Percentiles rank a stretch among this genome's conserved stretches.
phyloP scores from a whole-genome alignment of 2,329 filamentous ascomycete species.

The Coleophoma eucalyptorum region DNA sequence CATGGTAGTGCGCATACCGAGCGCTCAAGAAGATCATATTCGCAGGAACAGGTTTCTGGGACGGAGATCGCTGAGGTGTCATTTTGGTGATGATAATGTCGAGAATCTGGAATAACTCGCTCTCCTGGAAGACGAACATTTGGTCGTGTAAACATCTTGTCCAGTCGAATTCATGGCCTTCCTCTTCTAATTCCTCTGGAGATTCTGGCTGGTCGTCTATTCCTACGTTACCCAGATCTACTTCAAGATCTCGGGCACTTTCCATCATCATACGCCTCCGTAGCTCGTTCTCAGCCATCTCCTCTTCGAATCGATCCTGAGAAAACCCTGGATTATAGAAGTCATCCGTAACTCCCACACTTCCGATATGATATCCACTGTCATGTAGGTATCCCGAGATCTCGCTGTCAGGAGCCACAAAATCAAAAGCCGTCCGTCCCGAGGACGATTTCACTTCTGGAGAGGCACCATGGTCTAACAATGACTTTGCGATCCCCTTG shows the following conservation, averaged over 20 bases:
- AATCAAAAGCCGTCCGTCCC: slow-evolving; percentile 91
- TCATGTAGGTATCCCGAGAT: slow-evolving; percentile 94
- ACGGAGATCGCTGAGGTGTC: slow-evolving; percentile 90
- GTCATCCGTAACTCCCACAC: slow-evolving; percentile 75
- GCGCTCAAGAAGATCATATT: slow-evolving; percentile 97
- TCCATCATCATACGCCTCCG: slow-evolving; percentile 99
- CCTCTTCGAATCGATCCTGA: slow-evolving; percentile 92
- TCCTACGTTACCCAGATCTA: slow-evolving; percentile 91
- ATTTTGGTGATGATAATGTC: slow-evolving; percentile 97
- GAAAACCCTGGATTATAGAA: slow-evolving; percentile 93
- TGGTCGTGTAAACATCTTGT: slow-evolving; percentile 91
- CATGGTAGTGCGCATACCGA: slow-evolving; percentile 94
- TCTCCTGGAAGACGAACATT: slow-evolving; percentile 99
- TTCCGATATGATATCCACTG: slow-evolving; percentile 88
- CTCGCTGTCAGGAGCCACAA: slow-evolving; percentile 91
- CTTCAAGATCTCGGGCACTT: slow-evolving; percentile 92
- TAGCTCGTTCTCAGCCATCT: slow-evolving; percentile 95
- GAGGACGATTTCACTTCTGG: slow-evolving; percentile 93
- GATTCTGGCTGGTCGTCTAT: slow-evolving; percentile 92
- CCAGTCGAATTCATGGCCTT: slow-evolving; percentile 95
- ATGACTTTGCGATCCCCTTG: slow-evolving; percentile 88
- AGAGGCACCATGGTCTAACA: slow-evolving; percentile 92
- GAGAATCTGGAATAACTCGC: slow-evolving; percentile 84
- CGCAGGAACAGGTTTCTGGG: slow-evolving; percentile 96
- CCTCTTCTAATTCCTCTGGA: slow-evolving; percentile 78